Evolutionary conservation across 83 land plant species (phyloP).

Genomic region (Diphasiastrum complanatum): DNA sequence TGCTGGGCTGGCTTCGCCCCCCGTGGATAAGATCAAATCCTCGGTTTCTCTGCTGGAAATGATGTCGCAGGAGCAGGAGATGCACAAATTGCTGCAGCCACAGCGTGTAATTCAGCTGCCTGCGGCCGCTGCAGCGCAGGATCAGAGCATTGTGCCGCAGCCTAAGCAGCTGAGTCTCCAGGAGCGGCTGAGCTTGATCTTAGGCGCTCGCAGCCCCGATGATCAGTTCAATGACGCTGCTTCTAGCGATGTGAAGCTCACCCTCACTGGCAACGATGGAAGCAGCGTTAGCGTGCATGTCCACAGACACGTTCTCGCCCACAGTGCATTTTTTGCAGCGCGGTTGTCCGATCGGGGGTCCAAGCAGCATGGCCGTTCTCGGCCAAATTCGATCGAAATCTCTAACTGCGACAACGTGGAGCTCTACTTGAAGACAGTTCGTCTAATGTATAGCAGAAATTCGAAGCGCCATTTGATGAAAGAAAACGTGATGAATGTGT

Average conservation of each 20-base stretch:
- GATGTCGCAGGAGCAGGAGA: no score
- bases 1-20: no score
- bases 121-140: no score
- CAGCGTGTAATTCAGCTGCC: no score
- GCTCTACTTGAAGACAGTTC: slow-evolving; percentile 45
- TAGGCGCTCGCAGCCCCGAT: no score
- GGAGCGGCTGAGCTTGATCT: no score
- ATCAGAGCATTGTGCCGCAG: no score
- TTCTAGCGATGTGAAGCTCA: slow-evolving; percentile 49
- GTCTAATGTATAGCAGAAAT: slow-evolving; percentile 50
- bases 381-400: slow-evolving; percentile 44
- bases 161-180: no score
- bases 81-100: no score
- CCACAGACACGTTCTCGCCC: slow-evolving; percentile 34
- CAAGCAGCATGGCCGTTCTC: slow-evolving; percentile 1
- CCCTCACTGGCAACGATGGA: slow-evolving; percentile 39
- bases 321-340: slow-evolving; percentile 53
- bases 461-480: slow-evolving; percentile 31
- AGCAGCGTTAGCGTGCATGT: slow-evolving; percentile 34
- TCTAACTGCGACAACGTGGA: slow-evolving; percentile 61
- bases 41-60: no score
- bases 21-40: no score
- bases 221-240: no score
- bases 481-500: slow-evolving; percentile 17
- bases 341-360: slow-evolving; percentile 29